These are phyloP conservation scores for Pseudofabraea citricarpa DNA, from an alignment of 2,329 filamentous ascomycete species.

Conservation along the genomic window DNA sequence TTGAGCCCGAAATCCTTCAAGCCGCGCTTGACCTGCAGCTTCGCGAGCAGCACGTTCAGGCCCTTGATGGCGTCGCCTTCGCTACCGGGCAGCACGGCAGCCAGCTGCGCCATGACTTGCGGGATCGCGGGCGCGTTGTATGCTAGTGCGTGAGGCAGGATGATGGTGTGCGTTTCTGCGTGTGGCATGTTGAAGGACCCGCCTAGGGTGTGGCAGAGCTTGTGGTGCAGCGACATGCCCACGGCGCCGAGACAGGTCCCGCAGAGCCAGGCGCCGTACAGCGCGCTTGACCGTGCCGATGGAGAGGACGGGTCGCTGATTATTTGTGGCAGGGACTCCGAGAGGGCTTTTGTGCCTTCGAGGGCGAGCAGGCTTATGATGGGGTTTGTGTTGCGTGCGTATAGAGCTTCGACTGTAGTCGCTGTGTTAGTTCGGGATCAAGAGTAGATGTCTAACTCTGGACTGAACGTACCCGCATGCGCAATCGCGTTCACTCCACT, in stretches of 20 bases:
- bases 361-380: slow-evolving; percentile 52
- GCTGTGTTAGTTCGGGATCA: neutral
- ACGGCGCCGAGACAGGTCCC: slow-evolving; percentile 55
- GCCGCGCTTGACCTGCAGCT: slow-evolving; percentile 46
- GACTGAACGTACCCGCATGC: slow-evolving; percentile 51
- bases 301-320: slow-evolving; percentile 37
- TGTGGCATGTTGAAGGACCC: slow-evolving; percentile 61
- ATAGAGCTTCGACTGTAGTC: slow-evolving; percentile 52
- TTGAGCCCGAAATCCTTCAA: slow-evolving; percentile 53
- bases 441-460: slow-evolving; percentile 1
- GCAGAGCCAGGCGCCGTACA: slow-evolving; percentile 63
- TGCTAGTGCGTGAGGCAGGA: slow-evolving; percentile 57
- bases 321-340: slow-evolving; percentile 47
- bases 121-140: slow-evolving; percentile 56
- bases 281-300: slow-evolving; percentile 45
- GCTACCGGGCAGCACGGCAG: slow-evolving; percentile 47
- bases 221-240: slow-evolving; percentile 62
- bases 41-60: slow-evolving; percentile 49
- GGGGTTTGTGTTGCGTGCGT: slow-evolving; percentile 57
- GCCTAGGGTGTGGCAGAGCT: slow-evolving; percentile 61
- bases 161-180: slow-evolving; percentile 59
- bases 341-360: slow-evolving; percentile 51
- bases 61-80: slow-evolving; percentile 54
- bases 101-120: slow-evolving; percentile 46
- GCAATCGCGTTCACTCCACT: slow-evolving; percentile 64